phyloP scores from a whole-genome alignment of 345 rosid genomes.

The Eucalyptus curtisii region DNA sequence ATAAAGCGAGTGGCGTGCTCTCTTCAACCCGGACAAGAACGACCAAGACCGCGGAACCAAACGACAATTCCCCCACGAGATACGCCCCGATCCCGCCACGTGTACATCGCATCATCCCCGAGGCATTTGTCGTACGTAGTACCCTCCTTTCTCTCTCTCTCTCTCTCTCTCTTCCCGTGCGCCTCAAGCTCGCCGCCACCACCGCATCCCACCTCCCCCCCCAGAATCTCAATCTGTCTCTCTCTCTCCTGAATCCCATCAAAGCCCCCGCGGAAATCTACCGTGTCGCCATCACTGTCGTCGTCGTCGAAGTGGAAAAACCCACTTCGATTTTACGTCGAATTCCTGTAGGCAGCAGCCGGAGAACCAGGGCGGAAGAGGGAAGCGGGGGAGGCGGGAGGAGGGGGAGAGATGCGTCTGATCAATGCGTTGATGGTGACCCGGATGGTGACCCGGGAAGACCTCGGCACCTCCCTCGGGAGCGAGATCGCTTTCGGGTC shows the following conservation, averaged over 20 bases:
- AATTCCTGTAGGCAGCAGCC: not conserved
- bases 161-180: not conserved
- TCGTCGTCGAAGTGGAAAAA: not conserved
- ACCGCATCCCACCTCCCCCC: not conserved
- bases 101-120: not conserved
- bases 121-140: not conserved
- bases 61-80: not conserved
- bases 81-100: not conserved
- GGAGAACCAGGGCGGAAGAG: not conserved
- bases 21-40: not conserved
- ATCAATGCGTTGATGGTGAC: conserved; percentile 52
- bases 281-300: not conserved
- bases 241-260: not conserved
- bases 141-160: too few relatives aligned
- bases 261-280: too few relatives aligned
- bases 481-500: conserved; percentile 54
- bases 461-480: conserved; percentile 5
- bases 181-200: not conserved
- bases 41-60: not conserved
- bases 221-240: not conserved
- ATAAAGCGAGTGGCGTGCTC: not conserved
- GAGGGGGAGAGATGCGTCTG: conserved; percentile 35
- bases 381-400: not conserved
- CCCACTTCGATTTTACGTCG: not conserved
- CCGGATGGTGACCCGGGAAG: conserved; percentile 31